Base-by-base conservation (phyloP, 1,284 basidiomycete genomes). In the Fomitopsis palustris region DNA sequence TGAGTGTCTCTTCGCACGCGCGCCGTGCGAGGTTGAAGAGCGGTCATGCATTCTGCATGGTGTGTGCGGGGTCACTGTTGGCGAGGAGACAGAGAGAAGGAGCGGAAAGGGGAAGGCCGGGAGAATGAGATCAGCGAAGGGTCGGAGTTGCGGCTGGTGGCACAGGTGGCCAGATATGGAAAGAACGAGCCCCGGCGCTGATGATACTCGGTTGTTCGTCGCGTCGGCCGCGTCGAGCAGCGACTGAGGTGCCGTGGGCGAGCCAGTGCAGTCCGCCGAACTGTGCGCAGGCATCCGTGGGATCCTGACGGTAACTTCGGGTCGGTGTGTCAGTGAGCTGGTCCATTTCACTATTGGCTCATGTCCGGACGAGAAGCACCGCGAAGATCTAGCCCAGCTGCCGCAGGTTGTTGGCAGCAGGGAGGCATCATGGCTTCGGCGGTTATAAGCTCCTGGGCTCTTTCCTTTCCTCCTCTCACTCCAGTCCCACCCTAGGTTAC, bases 371-470 rank as follows among this genome's bases (percentile, higher is more conserved):
- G 60, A 70, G 66, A 69, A 71, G 71, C 74, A 70, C 61, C 71
- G 71, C 66, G 60, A 70, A 70, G 73, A 76, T 75, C 77, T 75
- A 72, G 72, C 75, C 72, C 73, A 69, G 70, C 69, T 71, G 69
- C 69, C 71, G 69, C 68, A 68, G 64, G 68, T 68, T 65, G 52
- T 54, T 69, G 70, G 71, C 64, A 71, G 69, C 72, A 74, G 67
- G 31, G 68, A 67, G 67, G 69, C 70, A 72, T 70, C 65, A 70
- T 67, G 66, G 25, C 71, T 71, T 73, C 73, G 71, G 67, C 74
- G 67, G 70, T 77, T 77, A 77, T 76, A 77, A 75, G 72, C 66
- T 65, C 74, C 72, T 75, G 68, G 61, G 73, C 73, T 67, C 57
- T 63, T 70, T 70, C 65, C 64, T 69, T 61, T 64, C 63, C 62